Base-by-base conservation (phyloP, 345 rosid genomes). In the Eucalyptus guilfoylei region DNA sequence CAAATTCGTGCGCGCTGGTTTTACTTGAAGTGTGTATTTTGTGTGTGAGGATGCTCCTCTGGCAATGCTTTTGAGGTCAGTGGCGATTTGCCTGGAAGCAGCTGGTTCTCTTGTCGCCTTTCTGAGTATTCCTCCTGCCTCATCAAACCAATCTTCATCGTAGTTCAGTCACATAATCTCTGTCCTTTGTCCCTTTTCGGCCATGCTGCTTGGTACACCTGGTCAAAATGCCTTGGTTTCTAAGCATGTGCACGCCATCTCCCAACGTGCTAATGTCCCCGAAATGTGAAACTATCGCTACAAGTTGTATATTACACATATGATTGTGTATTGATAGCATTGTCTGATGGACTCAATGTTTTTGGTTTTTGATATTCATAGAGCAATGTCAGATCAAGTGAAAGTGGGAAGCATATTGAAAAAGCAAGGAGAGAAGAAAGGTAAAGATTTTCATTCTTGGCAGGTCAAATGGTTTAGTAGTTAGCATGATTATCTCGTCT, bases 361-460 rank as follows among this genome's bases (percentile, higher is more conserved):
- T 47, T 87, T 9, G 23, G 50, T n/a, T 54, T 88, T 86, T 89
- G 17, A 48, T 87, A 21, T 32, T 91, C 81, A n/a, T 88, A 91
- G 93, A 42, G 69, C 30, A 32, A 87, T 76, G 87, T 45, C 87
- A 44, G 89, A 81, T 64, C 42, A 58, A 54, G 92, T 83, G 88
- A 87, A 89, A 87, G 90, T 86, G 50, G 55, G 37, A 49, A 89
- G 48, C 60, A 64, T 87, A 85, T 80, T 48, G 67, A 86, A 86
- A 85, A 86, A 88, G 62, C 80, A 72, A 42, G 67, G 34, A 23
- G 87, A 26, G 49, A 93, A 90, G 89, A 90, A 93, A 91, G 90
- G 91, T 86, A 85, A 91, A 89, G 50, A 76, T 40, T 40, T 37
- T 72, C 81, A 34, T 19, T 37, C 45, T 34, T 76, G 83, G 83